Evolutionary conservation across 306 rosid genomes (phyloP), one percentile per base, ranked within the genome.

Genomic region (Castanea sativa): DNA sequence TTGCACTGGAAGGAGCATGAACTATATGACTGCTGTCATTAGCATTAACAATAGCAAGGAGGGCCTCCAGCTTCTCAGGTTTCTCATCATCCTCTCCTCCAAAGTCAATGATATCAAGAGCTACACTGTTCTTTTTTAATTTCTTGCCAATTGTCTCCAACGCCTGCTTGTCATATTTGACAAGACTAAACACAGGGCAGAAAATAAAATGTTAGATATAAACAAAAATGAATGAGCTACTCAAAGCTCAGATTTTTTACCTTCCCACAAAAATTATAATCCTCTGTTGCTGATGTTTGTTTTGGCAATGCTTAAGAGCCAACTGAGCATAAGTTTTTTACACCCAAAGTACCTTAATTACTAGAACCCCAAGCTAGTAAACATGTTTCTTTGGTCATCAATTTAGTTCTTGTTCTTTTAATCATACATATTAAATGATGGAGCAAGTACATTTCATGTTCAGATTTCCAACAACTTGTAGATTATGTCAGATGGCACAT

Each of bases 241-340:
- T 43, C 32, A 71, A 73, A 67, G 73, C 18, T 29, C 10, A 30
- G 27, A 79, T 2, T 43, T 27, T 59, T 51, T 35, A 85, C 89
- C 86, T 85, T 79, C 89, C 86, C 38, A 82, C 84, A 82, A 85
- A 85, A 27, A 82, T 80, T 6, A 85, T 82, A 55, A 85, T 85
- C 82, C 89, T 55, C 29, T 82, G 86, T 18, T 85, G 89, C 41
- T 85, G 89, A 21, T 82, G 77, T 72, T 82, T 85, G 71, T 85
- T 82, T 67, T 82, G 86, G 35, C 86, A 79, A 76, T 85, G 86
- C 80, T 85, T 85, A 57, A 85, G 84, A 73, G 89, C 89, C 76
- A 85, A 73, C 80, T 85, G 86, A 30, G 89, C 84, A 23, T 23
- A 23, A 23, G 23, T 23, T 23, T 23, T 23, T 23, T 23, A 23